These are phyloP conservation scores for Aspergillus calidoustus DNA, from an alignment of 2,329 filamentous ascomycete species.

Conservation along the genomic window DNA sequence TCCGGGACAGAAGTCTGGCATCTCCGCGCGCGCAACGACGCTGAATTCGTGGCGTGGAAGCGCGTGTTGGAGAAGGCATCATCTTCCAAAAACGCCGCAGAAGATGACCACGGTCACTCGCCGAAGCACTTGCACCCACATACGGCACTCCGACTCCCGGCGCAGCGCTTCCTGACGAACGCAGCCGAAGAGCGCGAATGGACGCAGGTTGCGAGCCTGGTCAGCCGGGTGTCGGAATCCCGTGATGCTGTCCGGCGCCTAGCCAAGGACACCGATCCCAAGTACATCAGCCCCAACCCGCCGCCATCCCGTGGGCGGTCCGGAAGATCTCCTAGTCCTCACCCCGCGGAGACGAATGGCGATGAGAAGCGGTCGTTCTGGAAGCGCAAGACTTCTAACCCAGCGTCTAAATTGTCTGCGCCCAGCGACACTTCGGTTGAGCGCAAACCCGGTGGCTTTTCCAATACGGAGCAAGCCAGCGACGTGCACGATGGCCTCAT, in stretches of 20 bases:
- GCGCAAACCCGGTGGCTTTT: constrained; percentile 40
- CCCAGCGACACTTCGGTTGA: constrained; percentile 36
- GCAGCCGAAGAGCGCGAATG: constrained; percentile 78
- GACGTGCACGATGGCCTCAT: constrained; percentile 81
- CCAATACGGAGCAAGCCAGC: constrained; percentile 58
- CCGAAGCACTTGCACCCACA: constrained; percentile 32
- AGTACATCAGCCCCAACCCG: constrained; percentile 49
- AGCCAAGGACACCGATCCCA: constrained; percentile 80
- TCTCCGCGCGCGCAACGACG: constrained; percentile 77
- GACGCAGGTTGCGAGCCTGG: constrained; percentile 81
- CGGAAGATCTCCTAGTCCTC: constrained; percentile 41
- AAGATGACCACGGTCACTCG: constrained; percentile 24
- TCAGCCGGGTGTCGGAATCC: constrained; percentile 84
- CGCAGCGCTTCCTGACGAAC: constrained; percentile 33
- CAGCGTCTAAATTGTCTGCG: constrained; percentile 52
- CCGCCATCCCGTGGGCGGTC: constrained; percentile 35
- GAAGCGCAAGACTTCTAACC: constrained; percentile 72
- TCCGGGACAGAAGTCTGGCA: constrained; percentile 98
- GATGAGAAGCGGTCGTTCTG: constrained; percentile 77
- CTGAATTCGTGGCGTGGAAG: constrained; percentile 88
- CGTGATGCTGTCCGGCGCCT: constrained; percentile 85
- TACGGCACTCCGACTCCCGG: constrained; percentile 38
- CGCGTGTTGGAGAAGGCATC: constrained; percentile 83
- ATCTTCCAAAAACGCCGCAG: constrained; percentile 62
- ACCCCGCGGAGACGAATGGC: constrained; percentile 37